These are phyloP conservation scores for Fusarium dlaminii DNA, from an alignment of 2,329 filamentous ascomycete genomes.

Conservation along the genomic window DNA sequence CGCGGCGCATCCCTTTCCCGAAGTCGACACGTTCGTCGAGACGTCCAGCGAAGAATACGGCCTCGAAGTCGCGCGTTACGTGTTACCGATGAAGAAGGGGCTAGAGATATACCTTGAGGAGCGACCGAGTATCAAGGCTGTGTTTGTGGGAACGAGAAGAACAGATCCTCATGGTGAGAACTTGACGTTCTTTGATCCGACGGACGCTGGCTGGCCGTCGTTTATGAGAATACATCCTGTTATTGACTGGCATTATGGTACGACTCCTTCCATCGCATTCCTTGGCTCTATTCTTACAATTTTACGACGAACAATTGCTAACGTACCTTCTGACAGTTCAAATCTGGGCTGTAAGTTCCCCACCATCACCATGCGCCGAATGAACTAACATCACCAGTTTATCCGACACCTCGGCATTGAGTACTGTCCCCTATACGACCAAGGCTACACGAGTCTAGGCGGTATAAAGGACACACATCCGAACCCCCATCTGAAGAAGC, in stretches of 20 bases:
- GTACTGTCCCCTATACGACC: constrained; percentile 89
- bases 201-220: constrained; percentile 87
- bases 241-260: constrained; percentile 87
- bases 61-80: constrained; percentile 78
- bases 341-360: constrained; percentile 85
- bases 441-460: constrained; percentile 90
- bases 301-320: not conserved
- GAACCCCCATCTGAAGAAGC: constrained; percentile 68
- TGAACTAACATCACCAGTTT: constrained; percentile 64
- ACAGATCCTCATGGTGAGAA: constrained; percentile 90
- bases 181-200: constrained; percentile 84
- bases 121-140: constrained; percentile 69
- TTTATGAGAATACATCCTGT: constrained; percentile 96
- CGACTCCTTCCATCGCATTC: not conserved
- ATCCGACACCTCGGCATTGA: constrained; percentile 80
- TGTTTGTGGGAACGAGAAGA: constrained; percentile 73
- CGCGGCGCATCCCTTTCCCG: constrained; percentile 81
- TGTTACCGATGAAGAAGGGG: constrained; percentile 80
- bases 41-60: constrained; percentile 74
- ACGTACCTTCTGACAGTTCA: constrained; percentile 59
- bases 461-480: constrained; percentile 89
- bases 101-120: constrained; percentile 80
- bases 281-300: no score
- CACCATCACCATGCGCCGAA: not conserved
- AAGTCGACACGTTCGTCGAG: constrained; percentile 86